A percentile compares a stretch with the other conserved stretches of the same genome.
phyloP scores from a whole-genome alignment of 192 early-diverging fungal genomes.

The Dissophora globulifera region DNA sequence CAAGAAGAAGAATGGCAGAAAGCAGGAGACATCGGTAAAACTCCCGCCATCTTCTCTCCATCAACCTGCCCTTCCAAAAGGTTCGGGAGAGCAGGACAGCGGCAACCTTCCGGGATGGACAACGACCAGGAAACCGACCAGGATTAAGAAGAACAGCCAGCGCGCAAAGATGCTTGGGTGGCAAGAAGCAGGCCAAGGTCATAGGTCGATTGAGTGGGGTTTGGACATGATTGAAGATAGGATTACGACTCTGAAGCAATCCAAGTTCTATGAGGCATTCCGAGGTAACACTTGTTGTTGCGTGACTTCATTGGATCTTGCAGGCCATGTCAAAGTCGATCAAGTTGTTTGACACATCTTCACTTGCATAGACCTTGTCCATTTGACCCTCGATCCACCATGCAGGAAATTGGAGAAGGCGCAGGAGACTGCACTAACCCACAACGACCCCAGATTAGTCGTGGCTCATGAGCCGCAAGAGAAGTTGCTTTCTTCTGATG shows the following conservation, averaged over 20 bases:
- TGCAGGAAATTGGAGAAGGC: constrained; percentile 10
- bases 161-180: constrained; percentile 35
- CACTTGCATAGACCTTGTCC: constrained; percentile 7
- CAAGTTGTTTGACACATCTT: too few species aligned
- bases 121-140: constrained; percentile 2
- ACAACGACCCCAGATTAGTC: too few species aligned
- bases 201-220: constrained; percentile 35
- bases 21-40: neutral
- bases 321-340: too few species aligned
- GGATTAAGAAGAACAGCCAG: constrained; percentile 48
- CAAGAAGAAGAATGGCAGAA: constrained; percentile 9
- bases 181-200: neutral
- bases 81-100: neutral
- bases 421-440: neutral
- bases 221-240: constrained; percentile 26
- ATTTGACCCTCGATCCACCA: constrained; percentile 17
- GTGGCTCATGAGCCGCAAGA: too few species aligned
- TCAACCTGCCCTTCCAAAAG: neutral
- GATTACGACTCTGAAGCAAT: constrained; percentile 21
- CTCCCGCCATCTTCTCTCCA: neutral
- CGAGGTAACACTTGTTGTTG: too few species aligned
- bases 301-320: too few species aligned
- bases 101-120: constrained; percentile 37
- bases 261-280: constrained; percentile 37
- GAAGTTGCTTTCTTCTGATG: too few species aligned